phyloP scores from a whole-genome alignment of 192 early-diverging fungal species.

The Dissophora globulifera region DNA sequence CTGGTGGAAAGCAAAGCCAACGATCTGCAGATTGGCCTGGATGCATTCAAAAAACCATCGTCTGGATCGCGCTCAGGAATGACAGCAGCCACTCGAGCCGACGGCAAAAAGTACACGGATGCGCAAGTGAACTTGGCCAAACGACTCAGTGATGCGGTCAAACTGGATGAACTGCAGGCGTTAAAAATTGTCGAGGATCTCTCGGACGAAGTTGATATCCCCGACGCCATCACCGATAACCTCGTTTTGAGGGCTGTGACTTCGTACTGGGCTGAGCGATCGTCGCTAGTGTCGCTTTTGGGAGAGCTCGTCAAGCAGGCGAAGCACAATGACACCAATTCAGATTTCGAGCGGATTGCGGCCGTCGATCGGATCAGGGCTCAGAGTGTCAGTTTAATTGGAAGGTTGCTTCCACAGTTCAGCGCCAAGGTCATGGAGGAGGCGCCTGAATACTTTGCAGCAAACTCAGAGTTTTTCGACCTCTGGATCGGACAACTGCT shows the following conservation, averaged over 20 bases:
- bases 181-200: constrained; percentile 28
- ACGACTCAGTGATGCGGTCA: constrained; percentile 47
- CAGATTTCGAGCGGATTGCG: constrained; percentile 3
- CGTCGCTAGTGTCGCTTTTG: constrained; percentile 22
- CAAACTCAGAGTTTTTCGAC: constrained; percentile 17
- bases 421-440: constrained; percentile 11
- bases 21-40: constrained; percentile 46
- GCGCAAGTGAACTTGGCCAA: constrained; percentile 54
- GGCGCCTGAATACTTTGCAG: constrained; percentile 34
- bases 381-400: constrained; percentile 19
- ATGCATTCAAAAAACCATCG: constrained; percentile 50
- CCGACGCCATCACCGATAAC: constrained; percentile 24
- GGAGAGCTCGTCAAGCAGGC: constrained; percentile 16
- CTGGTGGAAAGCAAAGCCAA: constrained; percentile 41
- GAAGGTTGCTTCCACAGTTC: constrained; percentile 23
- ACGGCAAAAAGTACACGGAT: constrained; percentile 48
- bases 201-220: constrained; percentile 10
- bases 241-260: constrained; percentile 21
- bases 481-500: constrained; percentile 55
- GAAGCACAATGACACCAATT: constrained; percentile 5
- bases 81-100: constrained; percentile 22
- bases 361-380: constrained; percentile 14
- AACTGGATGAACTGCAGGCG: constrained; percentile 56
- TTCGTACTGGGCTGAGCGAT: constrained; percentile 37
- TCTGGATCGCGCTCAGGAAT: constrained; percentile 41